Evolutionary conservation across 768 basidiomycete species (phyloP), one percentile per base, ranked within the genome.

Genomic region (Mycena belliarum): DNA sequence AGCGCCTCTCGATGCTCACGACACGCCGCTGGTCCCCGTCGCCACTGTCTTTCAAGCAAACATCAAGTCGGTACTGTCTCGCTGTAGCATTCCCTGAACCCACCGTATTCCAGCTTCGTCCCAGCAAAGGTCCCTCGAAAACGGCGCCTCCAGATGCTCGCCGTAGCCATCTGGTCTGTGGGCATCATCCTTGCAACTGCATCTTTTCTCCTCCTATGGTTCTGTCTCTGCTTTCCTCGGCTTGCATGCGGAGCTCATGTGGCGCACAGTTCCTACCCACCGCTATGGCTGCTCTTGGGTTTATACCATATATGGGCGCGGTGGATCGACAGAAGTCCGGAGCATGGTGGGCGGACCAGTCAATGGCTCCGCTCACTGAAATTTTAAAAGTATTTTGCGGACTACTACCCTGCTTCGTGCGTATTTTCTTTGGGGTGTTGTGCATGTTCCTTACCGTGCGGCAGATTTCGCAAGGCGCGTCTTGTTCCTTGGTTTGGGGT

Each of bases 341-440:
- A 89, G 59, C 68, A 78, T 46, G 81, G 97, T 53, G 83, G 92
- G 55, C 70, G 93, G 32, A 78, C 86, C 28, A 88, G 82, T 61
- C 77, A 77, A 23, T 94, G 89, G 91, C 83, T 92, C 59, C 82
- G 94, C 26, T 80, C 81, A 9, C 66, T 79, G 60, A 73, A 77
- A 41, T 81, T 92, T 63, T 98, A 93, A 93, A 83, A 76, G 67
- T 93, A 94, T 68, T 98, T 96, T 76, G 92, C 94, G 21, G 90
- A 91, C 59, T 91, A 93, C 71, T 95, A 94, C 66, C 93, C 93
- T 65, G 88, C 89, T 46, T 89, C 89, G 91, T 93, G 75, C 73
- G 91, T 86, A 20, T 32, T 25, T 33, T 42, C 26, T 37, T 29
- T 26, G 16, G 18, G 7, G n/a, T n/a, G n/a, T n/a, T n/a, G n/a